phyloP scores from a whole-genome alignment of 306 rosid genomes.

The Cucumis hystrix region DNA sequence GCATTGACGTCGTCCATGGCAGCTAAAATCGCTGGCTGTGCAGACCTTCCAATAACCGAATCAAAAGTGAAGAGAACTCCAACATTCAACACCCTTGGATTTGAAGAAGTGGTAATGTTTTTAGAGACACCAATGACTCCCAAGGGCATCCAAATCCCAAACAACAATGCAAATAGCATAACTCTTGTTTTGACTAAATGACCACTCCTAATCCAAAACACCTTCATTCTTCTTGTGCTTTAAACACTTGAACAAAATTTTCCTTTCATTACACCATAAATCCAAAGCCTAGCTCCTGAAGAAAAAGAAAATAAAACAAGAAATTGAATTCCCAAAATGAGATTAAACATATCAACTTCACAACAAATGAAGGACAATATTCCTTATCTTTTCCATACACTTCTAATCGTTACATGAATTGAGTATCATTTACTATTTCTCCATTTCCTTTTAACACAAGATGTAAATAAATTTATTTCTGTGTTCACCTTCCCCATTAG shows the following conservation, averaged over 20 bases:
- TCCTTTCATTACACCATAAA: not conserved
- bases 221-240: slow-evolving; percentile 12
- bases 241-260: not conserved
- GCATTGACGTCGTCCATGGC: slow-evolving; percentile 11
- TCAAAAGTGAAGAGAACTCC: slow-evolving; percentile 55
- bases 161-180: slow-evolving; percentile 18
- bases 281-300: not conserved
- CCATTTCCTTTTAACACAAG: too few species aligned
- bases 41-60: slow-evolving; percentile 14
- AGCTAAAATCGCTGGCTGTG: slow-evolving; percentile 9
- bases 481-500: too few species aligned
- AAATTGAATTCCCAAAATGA: not conserved
- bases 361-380: too few species aligned
- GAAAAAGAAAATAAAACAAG: not conserved
- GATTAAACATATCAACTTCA: not conserved
- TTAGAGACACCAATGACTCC: slow-evolving; percentile 32
- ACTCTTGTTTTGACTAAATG: slow-evolving; percentile 12
- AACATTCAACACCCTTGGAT: slow-evolving; percentile 36
- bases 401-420: too few species aligned
- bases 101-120: slow-evolving; percentile 26
- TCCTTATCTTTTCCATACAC: too few species aligned
- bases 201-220: slow-evolving; percentile 10
- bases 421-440: too few species aligned
- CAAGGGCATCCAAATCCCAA: slow-evolving; percentile 34
- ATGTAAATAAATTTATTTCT: too few species aligned